Conservation (phyloP, 2,329 filamentous ascomycete genomes). For the Drechslerella stenobrocha region DNA sequence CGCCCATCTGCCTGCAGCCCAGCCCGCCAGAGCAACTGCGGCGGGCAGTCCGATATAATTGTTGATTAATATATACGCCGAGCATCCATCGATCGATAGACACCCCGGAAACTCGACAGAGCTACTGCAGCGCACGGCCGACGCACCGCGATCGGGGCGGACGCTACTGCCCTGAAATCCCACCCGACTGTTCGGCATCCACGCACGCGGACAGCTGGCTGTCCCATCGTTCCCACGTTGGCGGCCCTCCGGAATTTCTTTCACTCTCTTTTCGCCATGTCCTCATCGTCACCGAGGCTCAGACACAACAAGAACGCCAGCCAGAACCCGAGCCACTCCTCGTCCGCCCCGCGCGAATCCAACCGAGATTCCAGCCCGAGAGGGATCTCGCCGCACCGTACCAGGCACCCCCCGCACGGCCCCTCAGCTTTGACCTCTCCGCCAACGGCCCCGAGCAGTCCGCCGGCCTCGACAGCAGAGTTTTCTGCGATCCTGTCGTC, state of each 20-base stretch:
- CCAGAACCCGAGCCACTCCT: slow-evolving; percentile 14
- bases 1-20: slow-evolving; percentile 7
- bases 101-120: too few species aligned
- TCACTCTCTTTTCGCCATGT: slow-evolving; percentile 39
- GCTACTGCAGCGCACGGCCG: too few species aligned
- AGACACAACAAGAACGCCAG: slow-evolving; percentile 18
- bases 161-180: too few species aligned
- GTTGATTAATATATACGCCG: too few species aligned
- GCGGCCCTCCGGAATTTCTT: slow-evolving; percentile 37
- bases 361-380: slow-evolving; percentile 14
- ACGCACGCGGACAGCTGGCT: slow-evolving; percentile 16
- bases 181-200: background rate
- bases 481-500: slow-evolving; percentile 28
- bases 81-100: too few species aligned
- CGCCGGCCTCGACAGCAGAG: slow-evolving; percentile 14
- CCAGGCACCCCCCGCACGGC: slow-evolving; percentile 16
- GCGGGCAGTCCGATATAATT: too few species aligned
- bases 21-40: too few species aligned
- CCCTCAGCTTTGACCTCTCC: slow-evolving; percentile 30
- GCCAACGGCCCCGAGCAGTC: slow-evolving; percentile 5
- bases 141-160: too few species aligned
- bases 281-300: slow-evolving; percentile 20
- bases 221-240: slow-evolving; percentile 23
- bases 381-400: slow-evolving; percentile 38
- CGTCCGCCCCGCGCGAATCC: slow-evolving; percentile 18